Base-by-base conservation (phyloP, 805 yeast genomes). In the Komagataella pastoris region DNA sequence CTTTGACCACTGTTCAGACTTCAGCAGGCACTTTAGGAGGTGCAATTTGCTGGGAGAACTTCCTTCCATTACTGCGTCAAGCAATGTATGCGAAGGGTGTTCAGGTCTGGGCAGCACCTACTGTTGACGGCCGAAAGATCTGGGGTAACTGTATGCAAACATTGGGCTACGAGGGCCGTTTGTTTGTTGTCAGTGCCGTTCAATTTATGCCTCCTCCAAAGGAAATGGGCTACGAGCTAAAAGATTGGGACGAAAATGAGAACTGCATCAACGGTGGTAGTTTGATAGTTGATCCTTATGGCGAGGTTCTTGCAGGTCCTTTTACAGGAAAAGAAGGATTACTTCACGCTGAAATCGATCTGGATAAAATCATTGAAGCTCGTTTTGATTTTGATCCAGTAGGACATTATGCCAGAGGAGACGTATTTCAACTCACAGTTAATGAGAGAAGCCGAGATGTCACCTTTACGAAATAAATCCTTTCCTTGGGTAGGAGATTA, bases 1-100 rank as follows among this genome's bases (percentile, higher is more conserved):
- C 75, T 2, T 55, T 73, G 48, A 65, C 68, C 3, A 69, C 67
- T 8, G 65, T 68, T 30, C 66, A 71, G 17, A 57, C 66, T 18
- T 53, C 59, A 2, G 67, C 59, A 4, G 73, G 73, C 18, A 61
- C 61, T 49, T 53, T 72, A n/a, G 76, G 76, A 17, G 76, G 74
- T 19, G 75, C 68, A 36, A 71, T 72, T 49, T 73, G 77, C 58
- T 72, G 77, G 76, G 77, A 73, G 53, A 72, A 72, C 57, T 66
- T 64, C 57, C 64, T 70, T 58, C 76, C 76, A 3, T 55, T 71
- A 51, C 58, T 65, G 51, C 65, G 76, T 58, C 61, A 65, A 23
- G 67, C 74, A 1, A 67, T 68, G 61, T 72, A 73, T 52, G 66
- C 72, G 21, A 72, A 73, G 53, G 72, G 71, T n/a, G 55, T 71